These are phyloP conservation scores for Arachis hypogaea DNA, from an alignment of 306 rosid species.

Conservation along the genomic window DNA sequence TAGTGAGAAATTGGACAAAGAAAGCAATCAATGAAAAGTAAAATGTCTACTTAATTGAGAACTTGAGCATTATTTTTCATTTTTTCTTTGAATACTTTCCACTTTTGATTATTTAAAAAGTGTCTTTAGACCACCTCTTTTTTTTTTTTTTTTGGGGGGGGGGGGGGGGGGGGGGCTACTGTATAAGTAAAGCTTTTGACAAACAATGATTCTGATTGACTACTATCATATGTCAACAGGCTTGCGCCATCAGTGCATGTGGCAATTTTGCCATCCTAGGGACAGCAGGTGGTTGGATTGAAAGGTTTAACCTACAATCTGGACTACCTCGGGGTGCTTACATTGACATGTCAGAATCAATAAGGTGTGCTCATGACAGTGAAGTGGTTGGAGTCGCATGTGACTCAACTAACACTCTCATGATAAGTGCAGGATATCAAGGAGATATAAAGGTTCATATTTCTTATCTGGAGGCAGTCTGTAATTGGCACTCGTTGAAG, in stretches of 20 bases:
- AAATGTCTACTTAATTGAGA: background rate
- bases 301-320: constrained; percentile 93
- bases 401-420: constrained; percentile 86
- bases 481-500: background rate
- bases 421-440: constrained; percentile 89
- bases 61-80: background rate
- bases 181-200: constrained; percentile 26
- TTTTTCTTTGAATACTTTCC: background rate
- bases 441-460: constrained; percentile 86
- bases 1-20: background rate
- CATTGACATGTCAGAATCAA: constrained; percentile 59
- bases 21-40: background rate
- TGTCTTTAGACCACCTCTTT: background rate
- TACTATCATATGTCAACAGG: constrained; percentile 54
- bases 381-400: constrained; percentile 96
- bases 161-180: background rate
- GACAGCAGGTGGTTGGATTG: constrained; percentile 97
- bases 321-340: constrained; percentile 88
- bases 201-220: constrained; percentile 33
- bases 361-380: constrained; percentile 74
- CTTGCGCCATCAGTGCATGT: constrained; percentile 91
- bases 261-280: constrained; percentile 93
- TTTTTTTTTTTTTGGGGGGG: too few species aligned
- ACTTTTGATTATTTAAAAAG: background rate
- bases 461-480: constrained; percentile 16